Conservation (phyloP, 139 green algal genomes). For the Chlamydomonas asymmetrica region DNA sequence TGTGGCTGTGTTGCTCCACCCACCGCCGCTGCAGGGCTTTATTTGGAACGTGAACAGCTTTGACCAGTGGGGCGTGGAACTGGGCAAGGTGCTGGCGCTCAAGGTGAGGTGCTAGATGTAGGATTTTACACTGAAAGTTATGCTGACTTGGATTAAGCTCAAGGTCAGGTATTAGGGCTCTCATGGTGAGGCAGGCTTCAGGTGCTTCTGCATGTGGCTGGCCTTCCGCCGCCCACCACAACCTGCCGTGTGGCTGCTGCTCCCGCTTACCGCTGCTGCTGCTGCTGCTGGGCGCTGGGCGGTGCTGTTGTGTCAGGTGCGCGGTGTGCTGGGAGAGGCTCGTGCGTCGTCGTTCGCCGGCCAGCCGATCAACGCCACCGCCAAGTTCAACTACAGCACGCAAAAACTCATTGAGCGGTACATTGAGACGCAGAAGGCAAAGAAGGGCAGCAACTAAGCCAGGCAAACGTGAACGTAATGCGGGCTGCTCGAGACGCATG, state of each 20-base stretch:
- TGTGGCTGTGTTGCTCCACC: too few relatives aligned
- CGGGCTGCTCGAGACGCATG: too few relatives aligned
- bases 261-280: background rate
- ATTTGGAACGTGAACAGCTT: conserved; percentile 99
- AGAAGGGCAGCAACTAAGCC: too few relatives aligned
- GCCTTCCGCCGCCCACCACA: background rate
- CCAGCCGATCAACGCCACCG: conserved; percentile 71
- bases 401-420: conserved; percentile 92
- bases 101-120: conserved; percentile 12
- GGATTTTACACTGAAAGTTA: background rate
- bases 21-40: conserved; percentile 82
- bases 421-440: too few relatives aligned
- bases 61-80: conserved; percentile 99
- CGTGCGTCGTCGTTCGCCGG: conserved; percentile 52
- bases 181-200: background rate
- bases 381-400: conserved; percentile 93
- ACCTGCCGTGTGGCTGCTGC: background rate
- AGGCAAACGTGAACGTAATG: too few relatives aligned
- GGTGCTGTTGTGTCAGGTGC: too few relatives aligned
- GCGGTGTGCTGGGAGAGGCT: too few relatives aligned
- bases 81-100: conserved; percentile 94
- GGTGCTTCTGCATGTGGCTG: background rate
- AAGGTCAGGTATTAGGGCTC: background rate
- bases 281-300: background rate
- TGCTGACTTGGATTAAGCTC: background rate